phyloP scores from a whole-genome alignment of 345 rosid genomes.

The Salix suchowensis region DNA sequence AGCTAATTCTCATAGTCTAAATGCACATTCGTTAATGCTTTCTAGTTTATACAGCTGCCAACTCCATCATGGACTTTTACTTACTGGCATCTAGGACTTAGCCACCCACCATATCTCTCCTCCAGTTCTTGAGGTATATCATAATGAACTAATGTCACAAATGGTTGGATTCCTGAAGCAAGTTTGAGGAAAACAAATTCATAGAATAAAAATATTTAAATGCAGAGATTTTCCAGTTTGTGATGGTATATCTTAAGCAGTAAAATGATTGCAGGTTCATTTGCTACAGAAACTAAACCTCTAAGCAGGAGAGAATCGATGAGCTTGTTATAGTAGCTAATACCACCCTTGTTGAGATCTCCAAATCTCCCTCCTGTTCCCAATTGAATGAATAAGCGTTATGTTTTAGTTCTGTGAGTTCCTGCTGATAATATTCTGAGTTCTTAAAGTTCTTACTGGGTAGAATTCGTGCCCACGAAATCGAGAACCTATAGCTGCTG shows the following conservation, averaged over 20 bases:
- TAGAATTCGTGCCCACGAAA: constrained; percentile 77
- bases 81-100: constrained; percentile 7
- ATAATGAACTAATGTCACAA: constrained; percentile 4
- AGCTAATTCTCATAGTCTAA: not conserved
- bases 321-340: constrained; percentile 50
- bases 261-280: too few relatives aligned
- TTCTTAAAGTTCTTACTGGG: constrained; percentile 48
- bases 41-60: too few relatives aligned
- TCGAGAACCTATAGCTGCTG: constrained; percentile 65
- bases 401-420: not conserved
- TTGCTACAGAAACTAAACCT: constrained; percentile 27
- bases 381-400: not conserved
- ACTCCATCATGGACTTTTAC: not conserved
- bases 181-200: not conserved
- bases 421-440: not conserved
- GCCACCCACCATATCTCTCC: constrained; percentile 13
- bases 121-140: constrained; percentile 12
- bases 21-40: too few relatives aligned
- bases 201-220: too few relatives aligned
- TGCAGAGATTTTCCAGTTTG: too few relatives aligned
- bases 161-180: constrained; percentile 7
- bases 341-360: constrained; percentile 50
- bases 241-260: not conserved
- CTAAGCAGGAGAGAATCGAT: constrained; percentile 47
- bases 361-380: constrained; percentile 68